These are phyloP conservation scores for Peronospora farinosa DNA, from an alignment of 352 stramenopile genomes.

Conservation along the genomic window DNA sequence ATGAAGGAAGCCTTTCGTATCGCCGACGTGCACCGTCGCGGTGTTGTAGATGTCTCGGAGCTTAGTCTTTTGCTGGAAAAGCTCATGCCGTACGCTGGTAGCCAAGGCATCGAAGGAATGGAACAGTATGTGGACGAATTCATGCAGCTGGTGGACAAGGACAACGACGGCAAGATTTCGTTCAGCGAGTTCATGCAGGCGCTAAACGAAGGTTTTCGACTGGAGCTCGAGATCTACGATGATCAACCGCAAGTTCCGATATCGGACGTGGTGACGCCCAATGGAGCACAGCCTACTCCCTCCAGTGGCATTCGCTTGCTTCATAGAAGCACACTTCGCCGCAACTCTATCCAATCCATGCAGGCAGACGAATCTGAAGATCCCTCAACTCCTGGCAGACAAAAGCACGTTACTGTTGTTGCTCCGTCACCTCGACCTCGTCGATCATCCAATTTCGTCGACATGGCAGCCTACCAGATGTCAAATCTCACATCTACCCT, in stretches of 20 bases:
- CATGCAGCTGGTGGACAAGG: constrained; percentile 62
- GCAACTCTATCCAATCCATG: constrained; percentile 17
- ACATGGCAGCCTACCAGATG: constrained; percentile 17
- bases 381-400: background rate
- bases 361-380: constrained; percentile 13
- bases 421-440: constrained; percentile 5
- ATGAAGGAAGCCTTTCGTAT: constrained; percentile 74
- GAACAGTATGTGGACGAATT: constrained; percentile 77
- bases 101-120: constrained; percentile 40
- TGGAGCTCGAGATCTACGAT: constrained; percentile 75
- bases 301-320: constrained; percentile 16
- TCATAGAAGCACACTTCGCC: constrained; percentile 13
- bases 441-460: constrained; percentile 30
- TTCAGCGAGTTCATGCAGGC: constrained; percentile 77
- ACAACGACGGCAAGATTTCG: constrained; percentile 57
- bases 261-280: constrained; percentile 12
- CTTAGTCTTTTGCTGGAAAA: constrained; percentile 59
- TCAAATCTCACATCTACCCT: constrained; percentile 14
- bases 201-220: constrained; percentile 56
- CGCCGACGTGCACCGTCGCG: constrained; percentile 51
- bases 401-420: constrained; percentile 12
- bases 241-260: constrained; percentile 31
- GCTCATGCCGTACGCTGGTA: constrained; percentile 48
- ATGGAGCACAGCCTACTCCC: constrained; percentile 4
- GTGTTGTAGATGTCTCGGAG: too few species aligned